Conservation (phyloP, 2,329 filamentous ascomycete genomes). For the Plenodomus tracheiphilus region DNA sequence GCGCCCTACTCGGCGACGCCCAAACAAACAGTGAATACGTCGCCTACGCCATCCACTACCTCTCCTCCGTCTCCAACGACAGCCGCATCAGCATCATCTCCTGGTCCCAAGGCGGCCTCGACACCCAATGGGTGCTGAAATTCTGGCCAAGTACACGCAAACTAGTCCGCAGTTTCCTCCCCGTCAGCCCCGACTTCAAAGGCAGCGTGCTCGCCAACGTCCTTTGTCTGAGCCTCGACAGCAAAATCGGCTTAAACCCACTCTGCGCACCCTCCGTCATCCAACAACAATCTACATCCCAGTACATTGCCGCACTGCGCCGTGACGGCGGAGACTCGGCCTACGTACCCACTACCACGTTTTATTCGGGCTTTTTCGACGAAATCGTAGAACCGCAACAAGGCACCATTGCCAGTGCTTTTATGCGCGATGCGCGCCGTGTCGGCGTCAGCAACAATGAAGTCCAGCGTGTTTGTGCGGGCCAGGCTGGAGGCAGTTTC, state of each 20-base stretch:
- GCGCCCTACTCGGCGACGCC: conserved; percentile 51
- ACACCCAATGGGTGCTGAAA: conserved; percentile 61
- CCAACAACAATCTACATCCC: conserved; percentile 53
- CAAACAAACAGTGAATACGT: conserved; percentile 60
- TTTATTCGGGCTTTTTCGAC: conserved; percentile 55
- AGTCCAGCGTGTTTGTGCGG: conserved; percentile 50
- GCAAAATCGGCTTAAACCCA: conserved; percentile 27
- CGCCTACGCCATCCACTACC: conserved; percentile 63
- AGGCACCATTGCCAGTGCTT: conserved; percentile 53
- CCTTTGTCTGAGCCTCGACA: conserved; percentile 19
- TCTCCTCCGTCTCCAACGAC: conserved; percentile 43
- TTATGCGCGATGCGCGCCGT: conserved; percentile 46
- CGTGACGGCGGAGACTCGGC: conserved; percentile 53
- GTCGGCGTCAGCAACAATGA: conserved; percentile 57
- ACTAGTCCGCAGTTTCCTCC: conserved; percentile 55
- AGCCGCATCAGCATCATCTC: conserved; percentile 45
- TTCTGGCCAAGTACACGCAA: conserved; percentile 58
- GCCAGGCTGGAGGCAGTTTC: conserved; percentile 47
- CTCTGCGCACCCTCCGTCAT: conserved; percentile 46
- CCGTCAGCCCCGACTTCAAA: conserved; percentile 58
- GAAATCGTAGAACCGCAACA: conserved; percentile 58
- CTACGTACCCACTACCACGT: conserved; percentile 59
- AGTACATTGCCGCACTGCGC: conserved; percentile 51
- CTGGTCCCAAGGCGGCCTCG: conserved; percentile 61
- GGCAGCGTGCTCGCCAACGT: conserved; percentile 49